Evolutionary conservation across 2,329 filamentous ascomycete species (phyloP).

Genomic region (Huntiella abstrusa): DNA sequence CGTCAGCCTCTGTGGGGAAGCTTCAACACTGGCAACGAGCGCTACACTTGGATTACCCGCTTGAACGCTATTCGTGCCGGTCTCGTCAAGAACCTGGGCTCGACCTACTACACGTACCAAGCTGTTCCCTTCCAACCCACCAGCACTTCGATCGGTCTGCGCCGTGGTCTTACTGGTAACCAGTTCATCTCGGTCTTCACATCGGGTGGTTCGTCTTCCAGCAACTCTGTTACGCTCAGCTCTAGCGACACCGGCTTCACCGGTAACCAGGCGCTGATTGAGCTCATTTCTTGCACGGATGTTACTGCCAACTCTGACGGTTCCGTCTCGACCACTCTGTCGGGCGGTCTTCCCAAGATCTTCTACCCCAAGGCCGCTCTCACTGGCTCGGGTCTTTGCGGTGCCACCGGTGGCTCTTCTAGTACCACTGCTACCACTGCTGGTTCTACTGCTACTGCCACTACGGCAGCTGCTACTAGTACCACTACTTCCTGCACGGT

Average conservation of each 20-base stretch:
- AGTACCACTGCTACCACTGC: not conserved
- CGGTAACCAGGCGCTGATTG: slow-evolving; percentile 10
- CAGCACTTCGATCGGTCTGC: slow-evolving; percentile 10
- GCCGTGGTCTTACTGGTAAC: slow-evolving; percentile 9
- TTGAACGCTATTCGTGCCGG: slow-evolving; percentile 9
- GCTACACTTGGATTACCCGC: slow-evolving; percentile 10
- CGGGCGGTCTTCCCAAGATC: slow-evolving; percentile 10
- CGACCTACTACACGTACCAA: slow-evolving; percentile 9
- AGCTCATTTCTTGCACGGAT: slow-evolving; percentile 9
- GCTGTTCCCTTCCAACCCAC: slow-evolving; percentile 11
- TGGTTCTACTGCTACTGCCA: not conserved
- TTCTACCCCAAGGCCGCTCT: slow-evolving; percentile 11
- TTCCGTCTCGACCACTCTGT: slow-evolving; percentile 9
- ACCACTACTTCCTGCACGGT: slow-evolving; percentile 15
- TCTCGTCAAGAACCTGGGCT: slow-evolving; percentile 8
- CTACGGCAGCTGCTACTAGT: not conserved
- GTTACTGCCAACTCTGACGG: slow-evolving; percentile 10
- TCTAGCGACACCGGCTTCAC: slow-evolving; percentile 10
- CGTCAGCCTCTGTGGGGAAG: slow-evolving; percentile 11
- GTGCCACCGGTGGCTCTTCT: slow-evolving; percentile 1
- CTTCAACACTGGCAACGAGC: slow-evolving; percentile 8
- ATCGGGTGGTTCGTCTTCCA: slow-evolving; percentile 9
- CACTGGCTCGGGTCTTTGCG: slow-evolving; percentile 7
- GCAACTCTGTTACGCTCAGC: slow-evolving; percentile 9
- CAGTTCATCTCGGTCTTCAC: slow-evolving; percentile 12